Evolutionary conservation across 768 basidiomycete species (phyloP).

Genomic region (Lactarius vividus): DNA sequence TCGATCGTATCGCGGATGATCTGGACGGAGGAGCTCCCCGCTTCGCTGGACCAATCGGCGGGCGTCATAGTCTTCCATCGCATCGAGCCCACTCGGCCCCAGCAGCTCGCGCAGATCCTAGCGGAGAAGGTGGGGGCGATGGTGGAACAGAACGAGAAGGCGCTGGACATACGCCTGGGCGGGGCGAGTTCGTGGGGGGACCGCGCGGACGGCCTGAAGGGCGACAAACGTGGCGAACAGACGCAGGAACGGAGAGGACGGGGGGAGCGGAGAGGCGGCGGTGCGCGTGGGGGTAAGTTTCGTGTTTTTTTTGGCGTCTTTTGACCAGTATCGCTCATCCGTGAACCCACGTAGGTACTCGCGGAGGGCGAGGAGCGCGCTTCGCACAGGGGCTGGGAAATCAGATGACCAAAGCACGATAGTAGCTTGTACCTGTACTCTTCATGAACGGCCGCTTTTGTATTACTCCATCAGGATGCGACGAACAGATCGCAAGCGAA

Average conservation of each 20-base stretch:
- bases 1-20: constrained; percentile 98
- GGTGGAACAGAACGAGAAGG: constrained; percentile 92
- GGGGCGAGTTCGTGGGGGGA: constrained; percentile 62
- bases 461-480: background rate
- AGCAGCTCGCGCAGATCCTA: constrained; percentile 85
- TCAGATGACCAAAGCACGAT: constrained; percentile 25
- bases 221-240: constrained; percentile 78
- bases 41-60: constrained; percentile 88
- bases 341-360: constrained; percentile 14
- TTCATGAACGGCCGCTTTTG: background rate
- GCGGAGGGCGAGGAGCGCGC: constrained; percentile 24
- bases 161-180: constrained; percentile 80
- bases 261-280: constrained; percentile 62
- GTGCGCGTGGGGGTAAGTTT: constrained; percentile 34
- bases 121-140: constrained; percentile 83
- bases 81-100: constrained; percentile 80
- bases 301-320: background rate
- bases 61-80: constrained; percentile 93
- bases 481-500: no score
- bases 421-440: background rate
- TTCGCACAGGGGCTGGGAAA: constrained; percentile 25
- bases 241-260: constrained; percentile 74
- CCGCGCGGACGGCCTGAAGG: constrained; percentile 64
- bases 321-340: background rate
- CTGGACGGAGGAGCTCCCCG: constrained; percentile 92